Base-by-base conservation (phyloP, 768 basidiomycete genomes). In the Russula abietina region DNA sequence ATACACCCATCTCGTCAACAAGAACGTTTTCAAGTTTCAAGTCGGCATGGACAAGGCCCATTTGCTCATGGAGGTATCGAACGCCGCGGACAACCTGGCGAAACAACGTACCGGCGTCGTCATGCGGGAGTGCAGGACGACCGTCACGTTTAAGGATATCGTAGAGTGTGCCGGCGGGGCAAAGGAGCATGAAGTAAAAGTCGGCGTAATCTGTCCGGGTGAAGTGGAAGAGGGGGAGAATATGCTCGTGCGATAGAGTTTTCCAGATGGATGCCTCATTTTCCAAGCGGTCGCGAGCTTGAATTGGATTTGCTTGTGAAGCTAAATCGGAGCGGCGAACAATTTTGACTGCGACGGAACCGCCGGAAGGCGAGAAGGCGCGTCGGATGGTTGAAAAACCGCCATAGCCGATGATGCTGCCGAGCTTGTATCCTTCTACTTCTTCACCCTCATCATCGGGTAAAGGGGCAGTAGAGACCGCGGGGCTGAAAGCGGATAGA, bases 1-100 rank as follows among this genome's bases (percentile, higher is more conserved):
- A 93, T n/a, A 86, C 81, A 59, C 91, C 89, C 78, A 83, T 85
- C 71, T 91, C 89, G 73, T 95, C 92, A 57, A 95, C 86, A 48
- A 98, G 83, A 54, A 98, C 85, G 76, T 99, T 99, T 76, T 98
- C 97, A 62, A 97, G 83, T 77, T 99, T 99, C 73, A 99, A 78
- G 75, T 99, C 97, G 69, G 93, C 83, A 76, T 99, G 96, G 58
- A 95, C 88, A 68, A 88, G 83, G 9, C 80, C 75, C 30, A 85
- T 87, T 46, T 83, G 81, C 62, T 87, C 83, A 73, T 96, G 93
- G 71, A 96, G 74, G 75, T 94, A 94, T 57, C 84, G 81, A 70
- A 94, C 74, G 22, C 90, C 92, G 59, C 87, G 78, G 55, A 91
- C 89, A 67, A 95, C 81, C 78, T 95, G 91, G 58, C 87, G 80